A percentile compares a stretch with the other conserved stretches of the same genome.
Evolutionary conservation across 2,329 filamentous ascomycete genomes (phyloP).

Genomic region (Calonectria pseudoreteaudii): DNA sequence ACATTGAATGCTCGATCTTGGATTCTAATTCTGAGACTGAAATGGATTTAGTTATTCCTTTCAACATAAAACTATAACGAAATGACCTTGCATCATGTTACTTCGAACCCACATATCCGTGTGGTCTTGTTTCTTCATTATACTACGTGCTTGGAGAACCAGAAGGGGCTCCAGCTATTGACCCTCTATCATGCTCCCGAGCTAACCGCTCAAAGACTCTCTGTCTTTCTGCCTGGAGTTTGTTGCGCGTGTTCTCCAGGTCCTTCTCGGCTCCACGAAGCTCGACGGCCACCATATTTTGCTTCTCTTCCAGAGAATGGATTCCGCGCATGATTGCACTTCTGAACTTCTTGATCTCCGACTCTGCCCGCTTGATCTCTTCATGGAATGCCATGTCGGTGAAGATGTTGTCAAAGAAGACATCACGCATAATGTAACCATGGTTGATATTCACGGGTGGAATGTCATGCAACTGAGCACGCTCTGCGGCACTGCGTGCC

Average conservation of each 20-base stretch:
- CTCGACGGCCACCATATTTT: neutral
- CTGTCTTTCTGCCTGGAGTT: neutral
- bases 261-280: neutral
- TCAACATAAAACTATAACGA: neutral
- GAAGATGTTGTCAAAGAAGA: neutral
- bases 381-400: neutral
- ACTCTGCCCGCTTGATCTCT: neutral
- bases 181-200: neutral
- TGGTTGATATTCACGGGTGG: neutral
- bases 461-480: neutral
- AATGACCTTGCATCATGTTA: neutral
- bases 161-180: neutral
- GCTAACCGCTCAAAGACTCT: neutral
- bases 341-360: neutral
- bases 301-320: neutral
- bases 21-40: neutral
- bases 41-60: neutral
- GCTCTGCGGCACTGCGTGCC: neutral
- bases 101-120: neutral
- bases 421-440: neutral
- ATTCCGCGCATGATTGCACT: neutral
- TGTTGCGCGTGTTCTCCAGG: neutral
- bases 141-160: neutral
- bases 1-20: neutral
- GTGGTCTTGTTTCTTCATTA: neutral